These are phyloP conservation scores for Beauveria australis DNA, from an alignment of 2,329 filamentous ascomycete genomes.

Conservation along the genomic window DNA sequence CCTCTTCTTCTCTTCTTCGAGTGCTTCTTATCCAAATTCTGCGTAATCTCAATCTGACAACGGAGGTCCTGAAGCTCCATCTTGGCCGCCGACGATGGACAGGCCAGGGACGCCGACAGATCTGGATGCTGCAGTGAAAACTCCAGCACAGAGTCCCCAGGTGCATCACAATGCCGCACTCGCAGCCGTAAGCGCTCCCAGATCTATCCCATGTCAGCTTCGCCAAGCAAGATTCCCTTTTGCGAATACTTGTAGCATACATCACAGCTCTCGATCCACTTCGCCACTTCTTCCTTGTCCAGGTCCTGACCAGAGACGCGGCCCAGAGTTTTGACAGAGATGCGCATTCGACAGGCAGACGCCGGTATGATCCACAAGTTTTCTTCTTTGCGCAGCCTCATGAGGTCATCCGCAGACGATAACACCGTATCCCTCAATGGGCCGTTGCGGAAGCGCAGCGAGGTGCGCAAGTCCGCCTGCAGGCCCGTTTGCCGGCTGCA, in stretches of 20 bases:
- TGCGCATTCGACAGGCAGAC: constrained; percentile 22
- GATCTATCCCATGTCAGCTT: constrained; percentile 16
- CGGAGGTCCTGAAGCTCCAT: constrained; percentile 20
- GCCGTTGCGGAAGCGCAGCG: constrained; percentile 18
- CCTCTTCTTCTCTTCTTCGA: neutral
- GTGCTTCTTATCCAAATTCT: neutral
- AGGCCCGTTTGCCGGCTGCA: constrained; percentile 17
- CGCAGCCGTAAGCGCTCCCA: constrained; percentile 25
- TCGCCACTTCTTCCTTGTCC: constrained; percentile 13
- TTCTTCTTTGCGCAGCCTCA: constrained; percentile 14
- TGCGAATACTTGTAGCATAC: constrained; percentile 14
- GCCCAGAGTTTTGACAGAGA: constrained; percentile 16
- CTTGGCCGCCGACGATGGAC: constrained; percentile 19
- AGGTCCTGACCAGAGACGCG: constrained; percentile 15
- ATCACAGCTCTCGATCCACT: constrained; percentile 19
- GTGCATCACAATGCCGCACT: constrained; percentile 16
- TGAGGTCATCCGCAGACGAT: constrained; percentile 18
- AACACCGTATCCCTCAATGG: constrained; percentile 9
- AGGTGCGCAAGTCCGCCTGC: constrained; percentile 18
- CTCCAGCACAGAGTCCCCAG: constrained; percentile 15
- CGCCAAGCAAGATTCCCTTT: rapidly evolving
- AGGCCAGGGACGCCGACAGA: constrained; percentile 22
- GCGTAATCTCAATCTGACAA: constrained; percentile 19
- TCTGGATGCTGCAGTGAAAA: constrained; percentile 31
- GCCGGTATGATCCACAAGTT: constrained; percentile 27